Conservation (phyloP, 441 rosid species). For the Monsonia emarginata region DNA sequence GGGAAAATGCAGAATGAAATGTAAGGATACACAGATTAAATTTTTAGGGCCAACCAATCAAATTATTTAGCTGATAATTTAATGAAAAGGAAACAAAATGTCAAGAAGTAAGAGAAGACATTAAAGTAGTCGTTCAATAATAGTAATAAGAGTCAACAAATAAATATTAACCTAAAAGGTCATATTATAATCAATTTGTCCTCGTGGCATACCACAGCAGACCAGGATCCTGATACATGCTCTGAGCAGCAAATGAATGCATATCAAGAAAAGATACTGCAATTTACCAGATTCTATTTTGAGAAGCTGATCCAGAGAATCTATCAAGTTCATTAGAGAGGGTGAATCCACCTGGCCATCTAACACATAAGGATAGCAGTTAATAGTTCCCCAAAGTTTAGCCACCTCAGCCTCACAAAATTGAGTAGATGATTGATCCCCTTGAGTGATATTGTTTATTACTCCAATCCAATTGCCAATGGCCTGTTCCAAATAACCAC, state of each 20-base stretch:
- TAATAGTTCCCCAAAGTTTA: conserved; percentile 52
- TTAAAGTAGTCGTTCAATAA: not conserved
- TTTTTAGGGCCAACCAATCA: conserved; percentile 2
- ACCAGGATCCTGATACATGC: not conserved
- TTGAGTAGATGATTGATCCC: conserved; percentile 24
- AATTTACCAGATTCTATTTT: conserved; percentile 38
- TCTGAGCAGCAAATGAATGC: not conserved
- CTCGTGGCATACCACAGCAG: conserved; percentile 1
- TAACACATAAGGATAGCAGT: conserved; percentile 48
- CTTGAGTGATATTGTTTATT: conserved; percentile 27
- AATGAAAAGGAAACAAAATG: not conserved
- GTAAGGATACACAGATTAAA: conserved; percentile 11
- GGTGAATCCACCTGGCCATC: conserved; percentile 30
- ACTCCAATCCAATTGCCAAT: conserved; percentile 25
- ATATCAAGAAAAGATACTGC: not conserved
- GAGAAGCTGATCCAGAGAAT: conserved; percentile 43
- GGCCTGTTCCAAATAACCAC: conserved; percentile 31
- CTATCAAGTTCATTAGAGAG: conserved; percentile 40
- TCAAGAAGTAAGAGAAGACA: not conserved
- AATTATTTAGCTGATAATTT: not conserved
- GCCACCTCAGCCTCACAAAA: conserved; percentile 41
- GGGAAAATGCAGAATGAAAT: not conserved
- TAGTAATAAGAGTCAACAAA: not conserved
- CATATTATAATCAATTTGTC: not conserved
- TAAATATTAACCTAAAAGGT: not conserved